Base-by-base conservation (phyloP, 495 filamentous ascomycete species). In the Penicillium dipodomyicola region DNA sequence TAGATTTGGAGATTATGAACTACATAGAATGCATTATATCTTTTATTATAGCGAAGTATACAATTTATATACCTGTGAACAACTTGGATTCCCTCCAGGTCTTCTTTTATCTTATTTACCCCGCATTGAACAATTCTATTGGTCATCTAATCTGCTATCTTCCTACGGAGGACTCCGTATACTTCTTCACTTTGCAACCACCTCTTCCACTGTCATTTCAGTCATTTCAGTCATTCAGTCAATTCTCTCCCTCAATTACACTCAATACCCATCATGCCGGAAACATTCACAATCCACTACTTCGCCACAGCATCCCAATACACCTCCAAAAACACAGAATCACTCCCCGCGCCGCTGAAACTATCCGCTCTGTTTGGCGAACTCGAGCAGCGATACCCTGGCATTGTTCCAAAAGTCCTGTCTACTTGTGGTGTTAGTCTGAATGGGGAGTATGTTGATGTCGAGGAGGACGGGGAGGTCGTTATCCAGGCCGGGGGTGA, bases 381-480 rank as follows among this genome's bases (percentile, higher is more conserved):
- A 32, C 80, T 98, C n/a, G 94, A 97, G 59, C 67, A 82, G 63
- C 80, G 72, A 51, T 95, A 98, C 74, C 79, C 83, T 19, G 91
- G 92, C n/a, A 92, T 97, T 54, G 80, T 67, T 44, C 74, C 81
- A 17, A 87, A 82, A 41, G 83, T 97, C 19, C 77, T 97, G 12
- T 69, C 72, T 9, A 91, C 86, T 63, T 92, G 87, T 65, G 82
- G 94, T 14, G 77, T 97, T 29, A 97, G 95, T 29, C 67, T 97
- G 35, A 95, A 96, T 58, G 73, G 95, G 37, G 82, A 91, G 27
- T 98, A 97, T 73, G 85, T 96, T 33, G 91, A 98, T 72, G 55
- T 93, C 41, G 63, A 69, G 20, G 68, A 69, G 33, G 62, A 52
- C 47, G 56, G 42, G 7, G 37, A 54, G 2, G 63, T 71, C 6